phyloP scores from a whole-genome alignment of 352 stramenopile genomes.

The Globisporangium radiosum region DNA sequence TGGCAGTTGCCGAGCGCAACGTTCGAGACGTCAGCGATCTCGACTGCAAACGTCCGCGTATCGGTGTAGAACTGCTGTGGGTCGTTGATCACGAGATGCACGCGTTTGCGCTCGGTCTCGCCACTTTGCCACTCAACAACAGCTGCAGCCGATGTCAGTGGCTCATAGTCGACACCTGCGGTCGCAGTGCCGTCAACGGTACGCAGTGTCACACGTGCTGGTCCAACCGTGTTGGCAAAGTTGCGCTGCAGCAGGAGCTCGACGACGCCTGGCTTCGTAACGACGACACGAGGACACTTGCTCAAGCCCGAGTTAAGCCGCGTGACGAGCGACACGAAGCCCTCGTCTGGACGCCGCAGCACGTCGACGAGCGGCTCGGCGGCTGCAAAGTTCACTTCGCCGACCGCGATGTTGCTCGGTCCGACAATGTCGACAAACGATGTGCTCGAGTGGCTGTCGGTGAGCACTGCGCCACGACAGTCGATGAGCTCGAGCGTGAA shows the following conservation, averaged over 20 bases:
- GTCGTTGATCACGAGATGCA: conserved; percentile 34
- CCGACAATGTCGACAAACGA: conserved; percentile 40
- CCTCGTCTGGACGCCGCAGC: conserved; percentile 30
- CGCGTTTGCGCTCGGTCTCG: conserved; percentile 26
- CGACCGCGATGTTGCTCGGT: conserved; percentile 26
- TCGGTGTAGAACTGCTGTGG: conserved; percentile 30
- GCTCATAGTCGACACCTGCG: conserved; percentile 41
- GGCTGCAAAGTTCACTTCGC: conserved; percentile 51
- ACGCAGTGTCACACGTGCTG: conserved; percentile 26
- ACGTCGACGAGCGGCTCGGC: conserved; percentile 23
- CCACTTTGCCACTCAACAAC: conserved; percentile 24
- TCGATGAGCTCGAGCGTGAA: conserved; percentile 34
- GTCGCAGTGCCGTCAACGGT: conserved; percentile 45
- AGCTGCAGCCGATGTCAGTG: conserved; percentile 14
- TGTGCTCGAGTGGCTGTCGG: conserved; percentile 20
- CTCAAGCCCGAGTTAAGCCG: conserved; percentile 42
- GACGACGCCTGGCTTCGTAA: conserved; percentile 25
- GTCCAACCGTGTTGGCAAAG: conserved; percentile 26
- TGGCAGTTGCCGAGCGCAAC: conserved; percentile 47
- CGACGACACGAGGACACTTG: conserved; percentile 39
- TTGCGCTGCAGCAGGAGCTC: conserved; percentile 44
- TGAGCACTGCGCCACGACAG: conserved; percentile 17
- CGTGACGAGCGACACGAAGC: conserved; percentile 42
- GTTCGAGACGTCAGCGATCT: conserved; percentile 35
- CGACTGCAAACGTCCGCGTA: conserved; percentile 37